Evolutionary conservation across 441 rosid genomes (phyloP), one percentile per base, ranked within the genome.

Genomic region (Croton laevigatus): DNA sequence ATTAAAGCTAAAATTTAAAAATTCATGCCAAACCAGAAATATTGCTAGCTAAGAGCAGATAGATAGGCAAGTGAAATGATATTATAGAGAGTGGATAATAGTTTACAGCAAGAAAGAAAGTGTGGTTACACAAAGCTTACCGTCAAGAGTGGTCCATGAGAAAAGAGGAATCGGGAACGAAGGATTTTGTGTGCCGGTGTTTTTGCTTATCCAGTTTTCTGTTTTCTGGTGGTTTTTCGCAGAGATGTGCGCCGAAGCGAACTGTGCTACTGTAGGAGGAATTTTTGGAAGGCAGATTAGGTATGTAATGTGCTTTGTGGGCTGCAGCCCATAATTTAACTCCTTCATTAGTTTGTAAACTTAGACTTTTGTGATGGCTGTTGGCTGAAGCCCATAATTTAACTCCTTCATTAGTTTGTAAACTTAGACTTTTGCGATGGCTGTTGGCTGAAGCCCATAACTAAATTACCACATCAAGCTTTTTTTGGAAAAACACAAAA

Each of bases 181-280:
- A 57, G 10, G 5, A 23, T 0, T 4, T 27, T 12, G 38, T 11
- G 32, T 57, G n/a, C 38, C 61, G 61, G 61, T 37, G 17, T 11
- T 13, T 13, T 57, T 57, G 38, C 37, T 27, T 57, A 57, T 57
- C 61, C 61, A 57, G 38, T 57, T 57, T 40, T 54, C 34, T 57
- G 19, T 12, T n/a, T 27, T 22, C 61, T 27, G 27, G n/a, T 57
- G 17, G 38, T 5, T 22, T 49, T 22, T 13, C 10, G 34, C 59
- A 20, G 14, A 54, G 14, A 14, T 10, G 32, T 3, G 58, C 12
- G 10, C 27, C 8, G 58, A 53, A 20, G 58, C 19, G 9, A 48
- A 3, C 1, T 10, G 0, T 0, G 22, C 6, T 7, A 1, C 10
- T 9, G 8, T 34, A 22, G 16, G 59, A 10, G 34, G 3, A 11